These are phyloP conservation scores for Cystofilobasidium bisporidii DNA, from an alignment of 768 basidiomycete genomes.

Conservation along the genomic window DNA sequence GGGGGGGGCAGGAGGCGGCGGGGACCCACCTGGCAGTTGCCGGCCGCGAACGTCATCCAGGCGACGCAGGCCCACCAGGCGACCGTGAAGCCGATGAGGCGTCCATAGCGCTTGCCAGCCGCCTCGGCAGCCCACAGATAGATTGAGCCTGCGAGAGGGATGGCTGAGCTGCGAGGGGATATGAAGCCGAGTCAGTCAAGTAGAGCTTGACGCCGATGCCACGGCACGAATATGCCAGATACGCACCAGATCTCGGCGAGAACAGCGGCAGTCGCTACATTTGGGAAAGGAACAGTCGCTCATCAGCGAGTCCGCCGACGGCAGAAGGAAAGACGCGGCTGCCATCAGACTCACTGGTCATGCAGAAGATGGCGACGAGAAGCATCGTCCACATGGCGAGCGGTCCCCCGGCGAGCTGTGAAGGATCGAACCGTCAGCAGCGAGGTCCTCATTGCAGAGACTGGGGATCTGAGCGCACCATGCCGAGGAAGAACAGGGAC, in stretches of 20 bases:
- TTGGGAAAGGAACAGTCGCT: background rate
- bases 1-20: background rate
- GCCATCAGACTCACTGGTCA: slow-evolving; percentile 46
- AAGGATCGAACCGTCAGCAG: no score
- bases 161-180: slow-evolving; percentile 48
- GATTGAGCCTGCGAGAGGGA: slow-evolving; percentile 67
- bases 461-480: no score
- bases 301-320: background rate
- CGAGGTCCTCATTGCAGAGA: no score
- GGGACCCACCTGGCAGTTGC: slow-evolving; percentile 62
- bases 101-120: slow-evolving; percentile 73
- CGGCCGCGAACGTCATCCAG: slow-evolving; percentile 90
- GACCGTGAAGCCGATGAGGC: slow-evolving; percentile 79
- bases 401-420: slow-evolving; percentile 77
- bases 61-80: slow-evolving; percentile 91
- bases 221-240: no score
- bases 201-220: no score
- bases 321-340: no score
- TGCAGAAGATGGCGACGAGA: slow-evolving; percentile 69
- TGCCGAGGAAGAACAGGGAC: slow-evolving; percentile 66
- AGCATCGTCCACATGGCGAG: slow-evolving; percentile 84
- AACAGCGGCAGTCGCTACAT: slow-evolving; percentile 15
- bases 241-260: slow-evolving; percentile 67
- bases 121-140: slow-evolving; percentile 93
- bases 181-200: no score